A percentile compares a stretch with the other conserved stretches of the same genome.
phyloP scores from a whole-genome alignment of 1,139 yeast genomes.

The Torulaspora pretoriensis region DNA sequence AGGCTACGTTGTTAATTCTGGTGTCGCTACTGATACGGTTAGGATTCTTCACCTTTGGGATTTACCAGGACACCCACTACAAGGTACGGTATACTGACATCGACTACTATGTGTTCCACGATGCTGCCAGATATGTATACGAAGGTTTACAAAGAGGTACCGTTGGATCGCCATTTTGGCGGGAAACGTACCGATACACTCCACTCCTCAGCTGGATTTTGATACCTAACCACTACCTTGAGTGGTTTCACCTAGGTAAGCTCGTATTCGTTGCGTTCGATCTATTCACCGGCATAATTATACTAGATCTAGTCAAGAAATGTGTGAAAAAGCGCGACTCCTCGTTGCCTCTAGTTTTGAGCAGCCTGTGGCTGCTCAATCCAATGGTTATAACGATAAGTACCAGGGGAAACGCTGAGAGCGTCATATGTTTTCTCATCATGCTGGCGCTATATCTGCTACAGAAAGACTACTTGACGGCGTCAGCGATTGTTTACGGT shows the following conservation, averaged over 20 bases:
- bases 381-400: slow-evolving; percentile 95
- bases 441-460: slow-evolving; percentile 54
- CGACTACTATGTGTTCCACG: slow-evolving; percentile 89
- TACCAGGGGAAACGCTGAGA: slow-evolving; percentile 91
- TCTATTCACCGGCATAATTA: slow-evolving; percentile 70
- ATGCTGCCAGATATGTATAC: slow-evolving; percentile 75
- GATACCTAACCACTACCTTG: slow-evolving; percentile 51
- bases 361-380: slow-evolving; percentile 78
- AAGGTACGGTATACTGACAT: slow-evolving; percentile 87
- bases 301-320: slow-evolving; percentile 44
- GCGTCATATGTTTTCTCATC: slow-evolving; percentile 74
- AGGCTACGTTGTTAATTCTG: slow-evolving; percentile 13
- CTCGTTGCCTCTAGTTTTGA: slow-evolving; percentile 38
- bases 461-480: slow-evolving; percentile 36
- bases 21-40: slow-evolving; percentile 47
- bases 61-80: slow-evolving; percentile 79
- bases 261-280: slow-evolving; percentile 72
- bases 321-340: slow-evolving; percentile 34
- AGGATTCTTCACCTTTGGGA: slow-evolving; percentile 73
- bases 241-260: slow-evolving; percentile 67
- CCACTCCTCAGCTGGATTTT: slow-evolving; percentile 84
- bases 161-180: slow-evolving; percentile 59
- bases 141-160: slow-evolving; percentile 37
- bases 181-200: slow-evolving; percentile 91
- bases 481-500: slow-evolving; percentile 68